These are phyloP conservation scores for Aspergillus sp. DNA, from an alignment of 2,329 filamentous ascomycete species.

Conservation along the genomic window DNA sequence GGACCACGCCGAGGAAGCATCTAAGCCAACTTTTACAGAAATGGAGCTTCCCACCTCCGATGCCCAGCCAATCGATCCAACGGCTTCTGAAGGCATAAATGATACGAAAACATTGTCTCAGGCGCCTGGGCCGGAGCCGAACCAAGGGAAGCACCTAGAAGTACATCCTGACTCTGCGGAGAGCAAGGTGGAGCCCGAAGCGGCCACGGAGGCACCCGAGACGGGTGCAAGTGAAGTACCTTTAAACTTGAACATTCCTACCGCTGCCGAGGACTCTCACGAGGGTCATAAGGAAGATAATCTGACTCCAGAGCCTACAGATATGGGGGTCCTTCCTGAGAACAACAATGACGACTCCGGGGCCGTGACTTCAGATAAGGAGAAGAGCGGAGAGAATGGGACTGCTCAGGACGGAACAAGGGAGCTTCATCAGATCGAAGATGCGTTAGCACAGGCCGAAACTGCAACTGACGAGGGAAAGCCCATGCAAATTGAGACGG, in stretches of 20 bases:
- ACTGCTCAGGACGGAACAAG: constrained; percentile 25
- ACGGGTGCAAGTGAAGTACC: not conserved
- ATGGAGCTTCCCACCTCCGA: not conserved
- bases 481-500: not conserved
- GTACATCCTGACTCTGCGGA: not conserved
- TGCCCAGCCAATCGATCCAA: not conserved
- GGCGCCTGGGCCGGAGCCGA: not conserved
- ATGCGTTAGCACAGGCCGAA: not conserved
- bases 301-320: not conserved
- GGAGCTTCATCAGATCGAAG: constrained; percentile 10
- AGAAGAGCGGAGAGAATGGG: constrained; percentile 3
- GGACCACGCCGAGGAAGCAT: not conserved
- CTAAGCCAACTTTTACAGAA: too few species aligned
- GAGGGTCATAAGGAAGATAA: not conserved
- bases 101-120: not conserved
- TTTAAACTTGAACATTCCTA: not conserved
- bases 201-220: not conserved
- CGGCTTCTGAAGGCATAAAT: not conserved
- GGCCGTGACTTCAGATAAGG: not conserved
- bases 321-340: not conserved
- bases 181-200: not conserved
- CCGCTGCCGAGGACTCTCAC: not conserved
- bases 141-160: not conserved
- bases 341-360: constrained; percentile 3
- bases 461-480: not conserved